Conservation (phyloP, 176 grass and related monocot genomes). For the Dendrocalamus sinicus region DNA sequence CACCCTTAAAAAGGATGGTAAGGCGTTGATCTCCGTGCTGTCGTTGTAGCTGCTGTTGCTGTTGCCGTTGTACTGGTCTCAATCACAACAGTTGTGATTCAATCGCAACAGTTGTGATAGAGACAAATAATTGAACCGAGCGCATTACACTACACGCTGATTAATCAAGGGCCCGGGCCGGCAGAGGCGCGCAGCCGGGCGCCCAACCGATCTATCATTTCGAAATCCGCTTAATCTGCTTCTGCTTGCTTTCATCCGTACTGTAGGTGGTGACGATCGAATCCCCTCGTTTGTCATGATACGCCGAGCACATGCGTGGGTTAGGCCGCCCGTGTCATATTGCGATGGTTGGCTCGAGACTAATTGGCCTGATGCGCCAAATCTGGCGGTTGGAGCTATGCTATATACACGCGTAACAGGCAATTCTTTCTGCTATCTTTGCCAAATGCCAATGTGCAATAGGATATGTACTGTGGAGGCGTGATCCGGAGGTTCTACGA, state of each 20-base stretch:
- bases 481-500: constrained; percentile 5
- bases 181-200: neutral
- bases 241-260: neutral
- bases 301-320: constrained; percentile 48
- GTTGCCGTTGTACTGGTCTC: constrained; percentile 19
- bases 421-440: neutral
- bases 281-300: constrained; percentile 35
- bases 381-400: constrained; percentile 28
- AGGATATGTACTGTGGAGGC: neutral
- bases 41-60: too few species aligned
- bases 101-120: constrained; percentile 40
- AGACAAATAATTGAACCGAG: constrained; percentile 31
- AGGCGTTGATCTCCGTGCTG: neutral
- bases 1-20: too few species aligned
- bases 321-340: neutral
- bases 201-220: constrained; percentile 38
- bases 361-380: constrained; percentile 14
- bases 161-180: neutral
- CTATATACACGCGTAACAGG: neutral
- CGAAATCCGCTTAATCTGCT: constrained; percentile 27
- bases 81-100: constrained; percentile 40
- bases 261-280: neutral
- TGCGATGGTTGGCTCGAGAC: neutral
- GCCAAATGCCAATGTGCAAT: neutral
- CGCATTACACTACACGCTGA: neutral